These are phyloP conservation scores for Pseudonitzschia multiseries DNA, from an alignment of 108 stramenopile genomes.

Conservation along the genomic window DNA sequence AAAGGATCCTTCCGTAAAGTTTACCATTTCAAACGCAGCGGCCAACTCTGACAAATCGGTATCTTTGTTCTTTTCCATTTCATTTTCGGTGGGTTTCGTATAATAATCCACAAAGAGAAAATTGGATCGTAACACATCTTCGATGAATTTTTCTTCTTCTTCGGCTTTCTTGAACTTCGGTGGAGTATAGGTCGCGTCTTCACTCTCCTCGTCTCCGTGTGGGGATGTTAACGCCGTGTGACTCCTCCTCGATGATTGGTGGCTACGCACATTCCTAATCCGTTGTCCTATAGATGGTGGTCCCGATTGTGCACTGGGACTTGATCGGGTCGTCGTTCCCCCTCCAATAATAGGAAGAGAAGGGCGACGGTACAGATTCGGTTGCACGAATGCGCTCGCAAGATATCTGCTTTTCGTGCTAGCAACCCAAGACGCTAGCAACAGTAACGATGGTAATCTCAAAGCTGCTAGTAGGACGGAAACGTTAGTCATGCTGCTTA, in stretches of 20 bases:
- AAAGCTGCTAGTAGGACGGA: background rate
- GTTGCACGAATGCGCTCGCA: background rate
- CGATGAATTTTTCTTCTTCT: background rate
- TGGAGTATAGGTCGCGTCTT: background rate
- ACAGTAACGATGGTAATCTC: background rate
- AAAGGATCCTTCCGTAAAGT: background rate
- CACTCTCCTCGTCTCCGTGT: background rate
- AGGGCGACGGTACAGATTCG: background rate
- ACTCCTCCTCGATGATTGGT: background rate
- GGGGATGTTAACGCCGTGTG: background rate
- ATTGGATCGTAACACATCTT: conserved; percentile 4
- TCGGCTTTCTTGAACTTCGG: background rate
- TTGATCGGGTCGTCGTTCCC: background rate
- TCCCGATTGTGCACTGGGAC: too few relatives aligned
- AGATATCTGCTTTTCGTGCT: background rate
- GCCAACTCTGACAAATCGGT: background rate
- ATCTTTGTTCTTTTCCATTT: background rate
- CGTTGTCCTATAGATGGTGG: too few relatives aligned
- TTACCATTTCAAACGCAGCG: conserved; percentile 1
- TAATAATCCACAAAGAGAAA: conserved; percentile 9
- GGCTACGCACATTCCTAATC: background rate
- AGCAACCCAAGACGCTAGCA: background rate
- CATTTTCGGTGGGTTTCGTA: background rate
- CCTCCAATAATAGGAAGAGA: background rate
- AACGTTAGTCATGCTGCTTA: background rate